phyloP scores from a whole-genome alignment of 1,284 basidiomycete species.

The Trametes versicolor region DNA sequence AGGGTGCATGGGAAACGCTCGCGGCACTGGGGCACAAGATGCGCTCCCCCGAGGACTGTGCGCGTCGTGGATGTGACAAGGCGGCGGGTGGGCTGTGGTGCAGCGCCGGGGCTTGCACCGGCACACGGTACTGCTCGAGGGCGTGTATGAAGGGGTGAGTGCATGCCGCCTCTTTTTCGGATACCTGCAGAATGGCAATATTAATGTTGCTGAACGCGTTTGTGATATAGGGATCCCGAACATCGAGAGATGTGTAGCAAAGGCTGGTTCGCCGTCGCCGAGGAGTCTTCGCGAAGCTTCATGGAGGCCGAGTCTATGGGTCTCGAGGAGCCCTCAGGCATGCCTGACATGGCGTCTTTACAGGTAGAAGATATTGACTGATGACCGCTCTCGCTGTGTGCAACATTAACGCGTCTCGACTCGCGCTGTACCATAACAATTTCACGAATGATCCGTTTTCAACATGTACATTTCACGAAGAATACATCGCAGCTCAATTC shows the following conservation, averaged over 20 bases:
- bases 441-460: too few relatives aligned
- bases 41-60: background rate
- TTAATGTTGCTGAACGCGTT: background rate
- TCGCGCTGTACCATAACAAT: background rate
- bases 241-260: slow-evolving; percentile 12
- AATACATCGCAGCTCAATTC: too few relatives aligned
- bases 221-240: slow-evolving; percentile 3
- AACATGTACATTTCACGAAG: too few relatives aligned
- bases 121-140: slow-evolving; percentile 12
- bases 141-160: slow-evolving; percentile 5
- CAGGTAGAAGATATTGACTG: background rate
- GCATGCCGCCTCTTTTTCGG: background rate
- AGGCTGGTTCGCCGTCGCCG: background rate
- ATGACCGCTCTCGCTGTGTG: too few relatives aligned
- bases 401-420: background rate
- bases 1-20: slow-evolving; percentile 14
- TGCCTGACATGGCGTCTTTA: background rate
- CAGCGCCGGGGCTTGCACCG: background rate
- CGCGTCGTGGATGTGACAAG: slow-evolving; percentile 2
- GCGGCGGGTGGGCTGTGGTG: background rate
- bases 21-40: background rate
- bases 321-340: background rate
- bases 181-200: too few relatives aligned
- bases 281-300: background rate
- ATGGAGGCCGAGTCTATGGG: background rate